These are phyloP conservation scores for Boletus sensibilis DNA, from an alignment of 768 basidiomycete species.

Conservation along the genomic window DNA sequence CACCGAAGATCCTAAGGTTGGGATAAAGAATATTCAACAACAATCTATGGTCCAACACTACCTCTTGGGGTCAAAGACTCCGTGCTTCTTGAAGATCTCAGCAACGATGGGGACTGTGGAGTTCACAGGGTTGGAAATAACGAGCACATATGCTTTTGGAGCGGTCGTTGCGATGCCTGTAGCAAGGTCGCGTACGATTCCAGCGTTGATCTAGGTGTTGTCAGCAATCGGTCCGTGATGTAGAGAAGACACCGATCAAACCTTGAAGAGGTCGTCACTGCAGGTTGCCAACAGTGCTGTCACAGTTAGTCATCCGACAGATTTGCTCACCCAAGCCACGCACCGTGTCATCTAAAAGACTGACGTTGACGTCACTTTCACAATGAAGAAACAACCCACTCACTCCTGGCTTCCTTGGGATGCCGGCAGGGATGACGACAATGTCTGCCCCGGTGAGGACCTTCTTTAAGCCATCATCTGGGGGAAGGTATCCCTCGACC, in stretches of 20 bases:
- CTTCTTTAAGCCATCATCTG: conserved; percentile 80
- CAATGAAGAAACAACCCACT: conserved; percentile 30
- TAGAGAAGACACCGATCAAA: conserved; percentile 29
- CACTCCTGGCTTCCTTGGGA: conserved; percentile 93
- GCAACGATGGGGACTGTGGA: conserved; percentile 97
- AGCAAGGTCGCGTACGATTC: conserved; percentile 92
- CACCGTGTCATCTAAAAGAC: conserved; percentile 50
- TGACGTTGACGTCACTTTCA: not conserved
- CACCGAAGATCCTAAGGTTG: conserved; percentile 80
- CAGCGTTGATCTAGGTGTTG: conserved; percentile 83
- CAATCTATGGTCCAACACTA: conserved; percentile 31
- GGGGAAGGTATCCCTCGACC: conserved; percentile 76
- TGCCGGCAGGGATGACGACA: conserved; percentile 94
- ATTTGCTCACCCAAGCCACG: conserved; percentile 12
- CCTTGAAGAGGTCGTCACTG: conserved; percentile 97
- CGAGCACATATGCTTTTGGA: conserved; percentile 90
- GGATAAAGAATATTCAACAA: not conserved
- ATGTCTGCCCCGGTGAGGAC: conserved; percentile 82
- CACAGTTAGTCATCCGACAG: conserved; percentile 10
- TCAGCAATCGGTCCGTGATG: not conserved
- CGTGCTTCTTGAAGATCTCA: conserved; percentile 91
- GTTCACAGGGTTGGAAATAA: conserved; percentile 99
- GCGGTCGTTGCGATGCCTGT: conserved; percentile 78
- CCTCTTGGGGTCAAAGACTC: conserved; percentile 91
- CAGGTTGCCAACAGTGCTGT: not conserved